Conservation (phyloP, 1,284 basidiomycete genomes). For the Cutaneotrichosporon sp. region DNA sequence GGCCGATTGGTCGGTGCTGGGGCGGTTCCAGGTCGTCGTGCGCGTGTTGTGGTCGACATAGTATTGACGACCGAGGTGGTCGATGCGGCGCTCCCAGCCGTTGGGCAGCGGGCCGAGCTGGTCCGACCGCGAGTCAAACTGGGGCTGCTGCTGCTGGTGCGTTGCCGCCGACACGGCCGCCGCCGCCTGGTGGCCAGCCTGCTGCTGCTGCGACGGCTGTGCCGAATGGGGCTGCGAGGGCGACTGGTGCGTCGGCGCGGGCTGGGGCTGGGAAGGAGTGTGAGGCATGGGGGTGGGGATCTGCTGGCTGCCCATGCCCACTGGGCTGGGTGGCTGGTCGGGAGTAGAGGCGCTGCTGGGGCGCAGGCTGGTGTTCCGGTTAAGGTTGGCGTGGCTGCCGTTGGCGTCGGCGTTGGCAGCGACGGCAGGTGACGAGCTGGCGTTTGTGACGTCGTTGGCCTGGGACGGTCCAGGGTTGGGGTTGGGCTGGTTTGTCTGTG, state of each 20-base stretch:
- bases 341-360: neutral
- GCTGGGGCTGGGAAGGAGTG: neutral
- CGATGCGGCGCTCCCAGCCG: constrained; percentile 91
- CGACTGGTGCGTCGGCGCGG: constrained; percentile 8
- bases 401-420: constrained; percentile 10
- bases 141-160: constrained; percentile 35
- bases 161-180: constrained; percentile 20
- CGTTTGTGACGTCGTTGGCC: constrained; percentile 15
- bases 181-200: neutral
- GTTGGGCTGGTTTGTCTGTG: constrained; percentile 68
- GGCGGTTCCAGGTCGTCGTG: constrained; percentile 87
- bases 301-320: neutral
- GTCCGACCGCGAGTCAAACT: constrained; percentile 76
- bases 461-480: constrained; percentile 60
- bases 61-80: constrained; percentile 81
- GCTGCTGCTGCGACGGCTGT: constrained; percentile 19
- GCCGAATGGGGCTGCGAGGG: constrained; percentile 15
- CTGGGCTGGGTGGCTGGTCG: constrained; percentile 1
- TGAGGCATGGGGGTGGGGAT: neutral
- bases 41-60: constrained; percentile 92
- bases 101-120: constrained; percentile 71
- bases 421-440: neutral
- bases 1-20: constrained; percentile 49
- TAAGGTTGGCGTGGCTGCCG: constrained; percentile 39
- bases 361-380: neutral